These are phyloP conservation scores for Acacia confusa DNA, from an alignment of 306 rosid genomes.

Conservation along the genomic window DNA sequence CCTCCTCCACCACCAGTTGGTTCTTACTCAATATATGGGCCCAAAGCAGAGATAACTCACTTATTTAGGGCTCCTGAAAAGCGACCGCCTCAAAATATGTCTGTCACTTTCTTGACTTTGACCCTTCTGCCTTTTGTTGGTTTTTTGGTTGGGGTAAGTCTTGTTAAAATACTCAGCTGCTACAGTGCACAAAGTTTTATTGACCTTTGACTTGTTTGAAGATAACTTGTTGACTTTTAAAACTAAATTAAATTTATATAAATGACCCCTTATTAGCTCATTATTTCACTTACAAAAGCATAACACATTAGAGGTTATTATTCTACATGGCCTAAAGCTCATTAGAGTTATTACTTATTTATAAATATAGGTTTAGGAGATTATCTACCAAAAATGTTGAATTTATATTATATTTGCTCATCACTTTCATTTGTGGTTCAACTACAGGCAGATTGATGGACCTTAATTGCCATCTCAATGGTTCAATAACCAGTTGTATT, in stretches of 20 bases:
- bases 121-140: conserved; percentile 75
- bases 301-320: background rate
- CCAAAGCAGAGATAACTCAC: conserved; percentile 85
- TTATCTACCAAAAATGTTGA: background rate
- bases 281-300: background rate
- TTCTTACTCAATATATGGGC: conserved; percentile 75
- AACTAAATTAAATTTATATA: background rate
- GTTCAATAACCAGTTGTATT: background rate
- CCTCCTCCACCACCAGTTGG: conserved; percentile 71
- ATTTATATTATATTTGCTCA: no score
- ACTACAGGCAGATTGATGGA: no score
- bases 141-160: conserved; percentile 91
- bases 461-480: background rate
- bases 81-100: conserved; percentile 77
- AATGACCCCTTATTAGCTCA: background rate
- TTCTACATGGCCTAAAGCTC: background rate
- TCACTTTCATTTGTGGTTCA: no score
- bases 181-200: background rate
- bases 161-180: background rate
- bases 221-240: background rate
- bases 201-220: background rate
- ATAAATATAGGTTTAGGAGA: background rate
- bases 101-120: conserved; percentile 83
- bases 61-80: conserved; percentile 90
- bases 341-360: background rate